A percentile compares a stretch with the other conserved stretches of the same genome.
phyloP scores from a whole-genome alignment of 352 stramenopile genomes.

The Thalassiosira livingstoniorum region DNA sequence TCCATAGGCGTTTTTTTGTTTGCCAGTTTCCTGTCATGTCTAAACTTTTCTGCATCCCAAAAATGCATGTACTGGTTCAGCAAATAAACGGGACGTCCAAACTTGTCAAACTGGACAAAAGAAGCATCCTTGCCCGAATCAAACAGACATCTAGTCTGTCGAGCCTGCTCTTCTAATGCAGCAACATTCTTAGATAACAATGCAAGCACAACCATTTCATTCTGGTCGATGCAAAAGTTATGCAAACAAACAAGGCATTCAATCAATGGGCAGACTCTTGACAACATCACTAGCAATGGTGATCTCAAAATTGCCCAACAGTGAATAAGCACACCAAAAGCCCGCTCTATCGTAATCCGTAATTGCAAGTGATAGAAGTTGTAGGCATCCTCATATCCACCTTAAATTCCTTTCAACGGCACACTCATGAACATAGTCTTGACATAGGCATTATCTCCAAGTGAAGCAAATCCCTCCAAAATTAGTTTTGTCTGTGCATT shows the following conservation, averaged over 20 bases:
- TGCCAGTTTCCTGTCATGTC: background rate
- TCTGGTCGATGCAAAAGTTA: slow-evolving; percentile 26
- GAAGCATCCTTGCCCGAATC: background rate
- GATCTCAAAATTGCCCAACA: slow-evolving; percentile 13
- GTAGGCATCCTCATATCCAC: slow-evolving; percentile 22
- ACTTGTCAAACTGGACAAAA: background rate
- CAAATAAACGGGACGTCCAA: background rate
- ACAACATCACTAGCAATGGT: background rate
- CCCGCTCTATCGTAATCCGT: slow-evolving; percentile 24
- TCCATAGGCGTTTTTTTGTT: background rate
- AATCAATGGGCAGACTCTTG: slow-evolving; percentile 11
- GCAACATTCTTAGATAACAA: background rate
- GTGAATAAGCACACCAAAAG: slow-evolving; percentile 28
- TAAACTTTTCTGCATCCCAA: too few relatives aligned
- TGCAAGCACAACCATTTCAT: background rate
- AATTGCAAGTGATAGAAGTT: slow-evolving; percentile 33
- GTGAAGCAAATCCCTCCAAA: slow-evolving; percentile 17
- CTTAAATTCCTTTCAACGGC: slow-evolving; percentile 10
- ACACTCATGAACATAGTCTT: slow-evolving; percentile 21
- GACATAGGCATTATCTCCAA: slow-evolving; percentile 26
- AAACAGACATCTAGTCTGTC: background rate
- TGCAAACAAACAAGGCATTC: slow-evolving; percentile 2
- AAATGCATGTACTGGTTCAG: background rate
- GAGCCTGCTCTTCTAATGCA: background rate
- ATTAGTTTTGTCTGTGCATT: slow-evolving; percentile 16